phyloP scores from a whole-genome alignment of 164 flowering plant species.

The Macadamia tetraphylla region DNA sequence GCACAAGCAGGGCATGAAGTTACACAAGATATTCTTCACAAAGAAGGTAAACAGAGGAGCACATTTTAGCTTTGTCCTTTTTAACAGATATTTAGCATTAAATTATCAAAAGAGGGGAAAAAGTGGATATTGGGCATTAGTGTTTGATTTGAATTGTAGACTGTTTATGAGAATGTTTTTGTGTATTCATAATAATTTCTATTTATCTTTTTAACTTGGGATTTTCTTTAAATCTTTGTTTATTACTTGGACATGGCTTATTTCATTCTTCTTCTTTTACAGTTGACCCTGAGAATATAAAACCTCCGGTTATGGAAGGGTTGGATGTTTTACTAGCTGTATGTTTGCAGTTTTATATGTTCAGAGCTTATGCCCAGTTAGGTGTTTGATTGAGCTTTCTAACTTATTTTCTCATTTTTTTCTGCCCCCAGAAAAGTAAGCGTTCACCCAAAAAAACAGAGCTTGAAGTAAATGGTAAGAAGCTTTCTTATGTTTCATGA shows the following conservation, averaged over 20 bases:
- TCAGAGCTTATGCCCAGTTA: not conserved
- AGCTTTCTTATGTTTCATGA: not conserved
- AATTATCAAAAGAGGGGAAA: too few species aligned
- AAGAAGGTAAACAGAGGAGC: constrained; percentile 37
- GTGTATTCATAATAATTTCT: not conserved
- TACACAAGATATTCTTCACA: constrained; percentile 40
- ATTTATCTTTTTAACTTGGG: not conserved
- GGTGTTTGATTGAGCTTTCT: not conserved
- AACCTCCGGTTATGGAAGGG: constrained; percentile 62
- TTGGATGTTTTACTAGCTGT: constrained; percentile 68
- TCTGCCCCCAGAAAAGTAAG: constrained; percentile 44
- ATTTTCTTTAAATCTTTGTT: not conserved
- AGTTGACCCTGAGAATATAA: constrained; percentile 26
- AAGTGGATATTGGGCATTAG: not conserved
- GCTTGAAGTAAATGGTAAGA: constrained; percentile 48
- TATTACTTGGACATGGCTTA: not conserved
- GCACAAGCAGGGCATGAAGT: constrained; percentile 79
- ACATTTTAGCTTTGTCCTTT: not conserved
- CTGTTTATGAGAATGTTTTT: not conserved
- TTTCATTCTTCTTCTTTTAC: constrained; percentile 6
- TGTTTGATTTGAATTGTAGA: not conserved
- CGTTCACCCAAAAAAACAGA: constrained; percentile 35
- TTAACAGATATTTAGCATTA: not conserved
- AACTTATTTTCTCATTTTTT: not conserved
- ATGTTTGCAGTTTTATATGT: constrained; percentile 20